Evolutionary conservation across 2,329 filamentous ascomycete genomes (phyloP).

Genomic region (Plenodomus biglobosus): DNA sequence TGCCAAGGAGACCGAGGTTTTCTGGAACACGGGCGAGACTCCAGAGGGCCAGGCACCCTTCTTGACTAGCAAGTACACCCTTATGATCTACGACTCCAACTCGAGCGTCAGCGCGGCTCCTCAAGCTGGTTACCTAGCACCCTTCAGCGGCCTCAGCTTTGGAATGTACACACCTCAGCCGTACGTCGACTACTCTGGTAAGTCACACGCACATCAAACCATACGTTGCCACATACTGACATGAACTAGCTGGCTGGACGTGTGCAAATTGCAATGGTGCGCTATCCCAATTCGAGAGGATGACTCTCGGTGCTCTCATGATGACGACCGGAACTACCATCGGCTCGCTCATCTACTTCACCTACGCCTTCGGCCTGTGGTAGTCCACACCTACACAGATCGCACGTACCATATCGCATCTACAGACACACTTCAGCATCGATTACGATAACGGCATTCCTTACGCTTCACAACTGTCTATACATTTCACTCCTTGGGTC

Average conservation of each 20-base stretch:
- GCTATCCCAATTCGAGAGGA: conserved; percentile 55
- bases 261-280: conserved; percentile 61
- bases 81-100: conserved; percentile 63
- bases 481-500: conserved; percentile 21
- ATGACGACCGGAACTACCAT: conserved; percentile 60
- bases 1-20: conserved; percentile 54
- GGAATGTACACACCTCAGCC: conserved; percentile 63
- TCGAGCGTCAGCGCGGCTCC: conserved; percentile 56
- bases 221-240: conserved; percentile 9
- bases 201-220: conserved; percentile 17
- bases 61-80: conserved; percentile 62
- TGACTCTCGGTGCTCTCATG: conserved; percentile 59
- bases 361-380: conserved; percentile 48
- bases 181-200: conserved; percentile 50
- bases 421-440: conserved; percentile 7
- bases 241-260: conserved; percentile 47
- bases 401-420: conserved; percentile 3
- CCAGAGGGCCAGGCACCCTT: conserved; percentile 47
- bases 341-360: conserved; percentile 59
- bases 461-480: conserved; percentile 25
- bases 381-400: conserved; percentile 10
- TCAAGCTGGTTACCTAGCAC: conserved; percentile 57
- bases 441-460: conserved; percentile 25
- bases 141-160: conserved; percentile 57
- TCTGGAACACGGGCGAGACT: conserved; percentile 60